Conservation (phyloP, 129 eudicot species). For the Lonicera japonica region DNA sequence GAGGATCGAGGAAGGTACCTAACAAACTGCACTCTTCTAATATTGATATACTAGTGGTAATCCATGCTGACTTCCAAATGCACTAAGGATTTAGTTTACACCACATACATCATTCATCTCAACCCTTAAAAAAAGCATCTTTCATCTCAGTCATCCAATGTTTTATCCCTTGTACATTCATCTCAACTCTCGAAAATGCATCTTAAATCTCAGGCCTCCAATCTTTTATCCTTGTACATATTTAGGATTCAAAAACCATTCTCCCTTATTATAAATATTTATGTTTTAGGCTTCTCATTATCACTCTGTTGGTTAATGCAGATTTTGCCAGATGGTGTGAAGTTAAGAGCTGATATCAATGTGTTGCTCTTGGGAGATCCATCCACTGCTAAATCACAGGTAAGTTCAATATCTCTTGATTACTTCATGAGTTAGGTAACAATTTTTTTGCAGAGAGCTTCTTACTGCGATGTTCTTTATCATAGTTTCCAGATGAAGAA, state of each 20-base stretch:
- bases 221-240: too few species aligned
- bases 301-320: slow-evolving; percentile 21
- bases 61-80: too few species aligned
- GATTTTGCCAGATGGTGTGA: slow-evolving; percentile 96
- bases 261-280: not conserved
- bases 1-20: slow-evolving; percentile 95
- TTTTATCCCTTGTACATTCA: too few species aligned
- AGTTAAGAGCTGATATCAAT: slow-evolving; percentile 93
- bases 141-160: too few species aligned
- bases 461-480: not conserved
- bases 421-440: not conserved
- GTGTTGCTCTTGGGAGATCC: slow-evolving; percentile 97
- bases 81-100: too few species aligned
- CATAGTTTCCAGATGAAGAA: not conserved
- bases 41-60: too few species aligned
- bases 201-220: not conserved
- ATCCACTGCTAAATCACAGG: slow-evolving; percentile 99
- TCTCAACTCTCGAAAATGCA: too few species aligned
- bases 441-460: not conserved
- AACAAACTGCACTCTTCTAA: not conserved
- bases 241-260: too few species aligned
- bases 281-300: slow-evolving; percentile 7
- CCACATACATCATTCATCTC: too few species aligned
- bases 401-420: slow-evolving; percentile 16
- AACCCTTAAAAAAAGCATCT: too few species aligned